phyloP scores from a whole-genome alignment of 2,329 filamentous ascomycete genomes.

The Pyrenophora graminea region DNA sequence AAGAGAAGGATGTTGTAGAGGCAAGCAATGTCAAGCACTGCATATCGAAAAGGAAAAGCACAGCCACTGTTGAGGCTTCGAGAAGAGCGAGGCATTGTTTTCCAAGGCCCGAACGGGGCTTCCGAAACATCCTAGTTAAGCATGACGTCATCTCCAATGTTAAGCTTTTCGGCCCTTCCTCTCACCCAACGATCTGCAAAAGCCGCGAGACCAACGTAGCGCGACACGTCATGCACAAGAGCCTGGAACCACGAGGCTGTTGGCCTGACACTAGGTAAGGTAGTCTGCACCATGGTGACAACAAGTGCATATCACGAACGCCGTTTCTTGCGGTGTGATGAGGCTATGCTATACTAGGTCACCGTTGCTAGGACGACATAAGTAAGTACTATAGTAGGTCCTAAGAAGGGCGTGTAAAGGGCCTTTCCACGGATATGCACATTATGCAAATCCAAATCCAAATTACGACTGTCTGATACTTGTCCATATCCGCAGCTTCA shows the following conservation, averaged over 20 bases:
- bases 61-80: background rate
- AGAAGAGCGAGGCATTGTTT: slow-evolving; percentile 9
- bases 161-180: slow-evolving; percentile 12
- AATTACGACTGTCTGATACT: too few species aligned
- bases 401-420: too few species aligned
- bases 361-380: background rate
- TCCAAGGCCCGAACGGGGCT: slow-evolving; percentile 12
- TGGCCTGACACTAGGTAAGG: background rate
- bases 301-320: too few species aligned
- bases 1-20: background rate
- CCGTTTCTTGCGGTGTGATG: background rate
- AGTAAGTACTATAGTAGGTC: too few species aligned
- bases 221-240: slow-evolving; percentile 10
- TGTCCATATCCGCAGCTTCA: too few species aligned
- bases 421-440: too few species aligned
- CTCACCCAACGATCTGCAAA: slow-evolving; percentile 20
- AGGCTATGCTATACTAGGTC: slow-evolving; percentile 1
- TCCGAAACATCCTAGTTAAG: slow-evolving; percentile 7
- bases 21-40: background rate
- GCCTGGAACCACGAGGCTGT: slow-evolving; percentile 4
- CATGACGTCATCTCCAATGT: slow-evolving; percentile 29
- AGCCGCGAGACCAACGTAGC: slow-evolving; percentile 16
- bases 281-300: background rate
- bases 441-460: too few species aligned
- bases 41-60: too few species aligned